Base-by-base conservation (phyloP, 495 filamentous ascomycete species). In the Echria macrotheca region DNA sequence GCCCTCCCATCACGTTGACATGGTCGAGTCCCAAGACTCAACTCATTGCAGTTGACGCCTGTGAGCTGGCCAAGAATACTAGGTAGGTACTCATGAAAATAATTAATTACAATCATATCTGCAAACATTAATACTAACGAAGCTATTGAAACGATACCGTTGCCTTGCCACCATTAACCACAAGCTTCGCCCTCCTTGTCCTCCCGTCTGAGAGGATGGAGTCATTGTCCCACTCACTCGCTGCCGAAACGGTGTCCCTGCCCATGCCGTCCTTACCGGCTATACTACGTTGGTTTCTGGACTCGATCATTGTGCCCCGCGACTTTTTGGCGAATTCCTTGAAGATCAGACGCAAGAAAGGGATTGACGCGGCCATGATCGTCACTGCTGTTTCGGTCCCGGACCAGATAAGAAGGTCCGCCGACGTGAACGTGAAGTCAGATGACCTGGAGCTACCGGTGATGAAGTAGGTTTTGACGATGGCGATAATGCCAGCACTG, bases 351-450 rank as follows among this genome's bases (percentile, higher is more conserved):
- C 48, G 38, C 6, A 51, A 24, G 40, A 35, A 51, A 1, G 48
- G 48, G 9, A 44, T 35, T 2, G 48, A 51, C 17, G 38, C 38
- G 1, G 48, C 48, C 39, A 51, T 51, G 29, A 51, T 51, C 29
- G 39, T 44, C n/a, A 44, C 31, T 5, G 48, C 40, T 5, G 40
- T 37, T 15, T 51, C 48, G 8, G 39, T 11, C n/a, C 22, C 48
- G 1, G 40, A 44, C 48, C 48, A 51, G 31, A 51, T 51, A 4
- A 51, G 29, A 6, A 51, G 47, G 18, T 42, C 37, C 3, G 47
- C 47, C 23, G 47, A 49, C 19, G 47, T 42, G 28, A 49, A 49
- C 18, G 47, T 49, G 38, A 49, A 49, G 38, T 49, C 47, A 18
- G 25, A 22, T 23, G 47, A 49, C 9, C 47, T 36, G 5, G 37